Base-by-base conservation (phyloP, 805 yeast genomes). In the Pichia nanzhaoensis region DNA sequence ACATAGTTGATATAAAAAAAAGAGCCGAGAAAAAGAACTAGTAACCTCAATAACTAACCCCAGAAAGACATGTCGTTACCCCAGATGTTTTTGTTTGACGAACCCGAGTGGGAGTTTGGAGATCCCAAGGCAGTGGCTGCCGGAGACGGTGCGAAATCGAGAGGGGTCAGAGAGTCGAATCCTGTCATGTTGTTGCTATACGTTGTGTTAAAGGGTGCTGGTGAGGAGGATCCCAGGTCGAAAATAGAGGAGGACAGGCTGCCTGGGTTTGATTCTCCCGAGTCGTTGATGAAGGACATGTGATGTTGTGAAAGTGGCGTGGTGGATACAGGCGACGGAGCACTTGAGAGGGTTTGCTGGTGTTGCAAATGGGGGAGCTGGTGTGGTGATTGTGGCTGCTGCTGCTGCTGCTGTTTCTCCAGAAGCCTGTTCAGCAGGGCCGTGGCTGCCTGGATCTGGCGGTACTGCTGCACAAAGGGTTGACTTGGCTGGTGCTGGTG, bases 41-140 rank as follows among this genome's bases (percentile, higher is more conserved):
- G 14, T 20, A 13, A 34, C 16, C 12, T 13, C 6, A 24, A 34
- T 37, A 40, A 37, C 46, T 46, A 39, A 14, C 41, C 41, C 53
- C 53, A 50, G 39, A 48, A 50, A 31, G 51, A 45, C 51, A 45
- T 48, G 34, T 49, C 53, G 31, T 45, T 47, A 39, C 40, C 38
- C 40, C 48, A 45, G 44, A 32, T 27, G 27, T 35, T 47, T 32
- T 45, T 44, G 37, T 44, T 47, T 21, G 20, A 44, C 10, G 30
- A 22, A 12, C 37, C 37, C 9, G 45, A 20, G 19, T 41, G 40
- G 27, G 37, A 30, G 14, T 22, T 34, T 24, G 39, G 18, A 21
- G 27, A 19, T 27, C 44, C 44, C 34, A 37, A 21, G 17, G 13
- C 17, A 27, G 34, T 27, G 12, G 18, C 8, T 16, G 39, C 39